phyloP scores from a whole-genome alignment of 2,329 filamentous ascomycete genomes.

The Gaeumannomyces tritici region DNA sequence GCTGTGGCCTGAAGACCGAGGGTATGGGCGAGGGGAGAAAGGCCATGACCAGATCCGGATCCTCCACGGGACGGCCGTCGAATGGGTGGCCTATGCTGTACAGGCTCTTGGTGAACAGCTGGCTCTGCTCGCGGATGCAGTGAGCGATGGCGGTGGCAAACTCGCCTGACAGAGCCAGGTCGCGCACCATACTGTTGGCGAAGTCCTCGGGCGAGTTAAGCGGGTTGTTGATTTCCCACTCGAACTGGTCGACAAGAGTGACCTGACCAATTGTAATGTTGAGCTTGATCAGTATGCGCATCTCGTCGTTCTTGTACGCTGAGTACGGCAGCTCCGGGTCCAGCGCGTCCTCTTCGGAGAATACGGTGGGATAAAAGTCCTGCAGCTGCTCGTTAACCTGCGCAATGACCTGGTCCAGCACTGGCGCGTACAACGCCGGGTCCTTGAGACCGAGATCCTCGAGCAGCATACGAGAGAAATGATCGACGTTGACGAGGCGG shows the following conservation, averaged over 20 bases:
- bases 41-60: conserved; percentile 75
- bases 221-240: conserved; percentile 98
- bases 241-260: conserved; percentile 92
- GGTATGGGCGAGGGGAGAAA: conserved; percentile 80
- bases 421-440: conserved; percentile 31
- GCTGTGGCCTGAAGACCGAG: conserved; percentile 78
- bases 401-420: conserved; percentile 48
- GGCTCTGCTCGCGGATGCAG: conserved; percentile 91
- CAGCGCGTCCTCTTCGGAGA: conserved; percentile 79
- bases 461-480: conserved; percentile 82
- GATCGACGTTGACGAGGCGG: conserved; percentile 64
- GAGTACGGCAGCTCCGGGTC: conserved; percentile 85
- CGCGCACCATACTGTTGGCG: conserved; percentile 76
- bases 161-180: conserved; percentile 85
- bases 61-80: conserved; percentile 86
- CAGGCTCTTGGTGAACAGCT: conserved; percentile 86
- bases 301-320: conserved; percentile 97
- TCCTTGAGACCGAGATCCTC: conserved; percentile 76
- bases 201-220: conserved; percentile 93
- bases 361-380: conserved; percentile 90
- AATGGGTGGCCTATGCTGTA: conserved; percentile 93
- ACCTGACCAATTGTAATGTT: conserved; percentile 96
- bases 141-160: conserved; percentile 97
- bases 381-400: conserved; percentile 83
- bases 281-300: conserved; percentile 90